Evolutionary conservation across 768 basidiomycete species (phyloP).

Genomic region (Paxillus ammoniavirescens): DNA sequence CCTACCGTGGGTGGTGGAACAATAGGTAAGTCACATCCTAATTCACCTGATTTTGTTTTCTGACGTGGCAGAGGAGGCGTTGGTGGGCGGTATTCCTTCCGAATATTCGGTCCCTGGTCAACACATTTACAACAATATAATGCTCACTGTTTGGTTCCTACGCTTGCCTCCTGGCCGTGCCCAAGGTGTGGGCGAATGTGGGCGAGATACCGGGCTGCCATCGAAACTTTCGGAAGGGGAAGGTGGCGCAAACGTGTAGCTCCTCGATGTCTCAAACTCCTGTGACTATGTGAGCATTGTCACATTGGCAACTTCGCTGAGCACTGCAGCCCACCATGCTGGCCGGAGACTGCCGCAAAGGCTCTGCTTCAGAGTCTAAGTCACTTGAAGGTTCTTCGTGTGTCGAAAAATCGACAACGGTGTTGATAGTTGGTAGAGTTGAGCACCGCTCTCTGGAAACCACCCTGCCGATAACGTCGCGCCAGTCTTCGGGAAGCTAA

Average conservation of each 20-base stretch:
- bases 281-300: slow-evolving; percentile 28
- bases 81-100: slow-evolving; percentile 55
- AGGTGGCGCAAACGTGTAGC: slow-evolving; percentile 31
- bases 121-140: neutral
- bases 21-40: slow-evolving; percentile 33
- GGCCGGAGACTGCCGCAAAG: slow-evolving; percentile 33
- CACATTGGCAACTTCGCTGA: slow-evolving; percentile 24
- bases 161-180: slow-evolving; percentile 21
- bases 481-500: slow-evolving; percentile 37
- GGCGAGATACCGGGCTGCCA: slow-evolving; percentile 34
- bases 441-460: slow-evolving; percentile 31
- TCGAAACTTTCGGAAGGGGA: slow-evolving; percentile 35
- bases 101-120: slow-evolving; percentile 3
- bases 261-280: slow-evolving; percentile 32
- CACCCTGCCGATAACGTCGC: slow-evolving; percentile 32
- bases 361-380: slow-evolving; percentile 23
- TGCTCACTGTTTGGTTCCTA: slow-evolving; percentile 27
- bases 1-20: slow-evolving; percentile 26
- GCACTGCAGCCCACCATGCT: slow-evolving; percentile 31
- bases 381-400: slow-evolving; percentile 25
- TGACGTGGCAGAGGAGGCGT: slow-evolving; percentile 51
- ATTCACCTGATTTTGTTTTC: slow-evolving; percentile 31
- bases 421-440: slow-evolving; percentile 32
- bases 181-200: slow-evolving; percentile 37
- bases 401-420: slow-evolving; percentile 29